A percentile compares a stretch with the other conserved stretches of the same genome.
Conservation (phyloP, 345 rosid genomes). For the Fremontodendron californicum region DNA sequence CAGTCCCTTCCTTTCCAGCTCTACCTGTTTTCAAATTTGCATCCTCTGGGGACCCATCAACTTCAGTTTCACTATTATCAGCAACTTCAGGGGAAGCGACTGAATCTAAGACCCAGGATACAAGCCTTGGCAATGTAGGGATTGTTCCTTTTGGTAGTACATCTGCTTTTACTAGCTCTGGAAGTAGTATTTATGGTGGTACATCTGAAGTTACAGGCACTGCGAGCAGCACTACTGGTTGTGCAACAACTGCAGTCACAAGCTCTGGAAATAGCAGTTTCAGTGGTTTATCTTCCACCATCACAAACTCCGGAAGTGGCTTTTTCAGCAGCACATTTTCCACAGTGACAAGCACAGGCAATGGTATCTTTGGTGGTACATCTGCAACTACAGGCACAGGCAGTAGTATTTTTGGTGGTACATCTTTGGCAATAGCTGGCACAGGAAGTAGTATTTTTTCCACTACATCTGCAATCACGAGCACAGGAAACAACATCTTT, state of each 20-base stretch:
- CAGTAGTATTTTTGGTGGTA: slow-evolving; percentile 32
- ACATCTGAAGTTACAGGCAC: slow-evolving; percentile 21
- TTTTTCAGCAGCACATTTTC: slow-evolving; percentile 31
- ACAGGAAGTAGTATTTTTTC: slow-evolving; percentile 32
- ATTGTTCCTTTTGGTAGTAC: slow-evolving; percentile 37
- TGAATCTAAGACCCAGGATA: slow-evolving; percentile 39
- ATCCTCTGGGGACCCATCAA: slow-evolving; percentile 35
- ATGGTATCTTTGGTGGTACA: slow-evolving; percentile 23
- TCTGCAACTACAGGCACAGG: slow-evolving; percentile 27
- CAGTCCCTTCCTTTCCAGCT: slow-evolving; percentile 33
- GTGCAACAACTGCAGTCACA: slow-evolving; percentile 25
- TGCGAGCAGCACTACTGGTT: slow-evolving; percentile 26
- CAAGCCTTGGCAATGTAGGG: slow-evolving; percentile 26
- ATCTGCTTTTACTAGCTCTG: slow-evolving; percentile 33
- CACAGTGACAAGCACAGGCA: slow-evolving; percentile 18
- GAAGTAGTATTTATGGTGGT: slow-evolving; percentile 21
- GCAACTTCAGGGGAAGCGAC: slow-evolving; percentile 26
- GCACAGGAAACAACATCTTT: slow-evolving; percentile 35
- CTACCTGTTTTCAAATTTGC: slow-evolving; percentile 41
- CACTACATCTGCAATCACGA: slow-evolving; percentile 22
- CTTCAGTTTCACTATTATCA: slow-evolving; percentile 30
- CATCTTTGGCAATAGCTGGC: slow-evolving; percentile 30
- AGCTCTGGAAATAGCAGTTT: slow-evolving; percentile 28
- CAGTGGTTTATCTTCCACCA: slow-evolving; percentile 32
- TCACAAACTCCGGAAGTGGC: slow-evolving; percentile 32